Conservation (phyloP, 768 basidiomycete genomes). For the Tricholoma hemisulphureum region DNA sequence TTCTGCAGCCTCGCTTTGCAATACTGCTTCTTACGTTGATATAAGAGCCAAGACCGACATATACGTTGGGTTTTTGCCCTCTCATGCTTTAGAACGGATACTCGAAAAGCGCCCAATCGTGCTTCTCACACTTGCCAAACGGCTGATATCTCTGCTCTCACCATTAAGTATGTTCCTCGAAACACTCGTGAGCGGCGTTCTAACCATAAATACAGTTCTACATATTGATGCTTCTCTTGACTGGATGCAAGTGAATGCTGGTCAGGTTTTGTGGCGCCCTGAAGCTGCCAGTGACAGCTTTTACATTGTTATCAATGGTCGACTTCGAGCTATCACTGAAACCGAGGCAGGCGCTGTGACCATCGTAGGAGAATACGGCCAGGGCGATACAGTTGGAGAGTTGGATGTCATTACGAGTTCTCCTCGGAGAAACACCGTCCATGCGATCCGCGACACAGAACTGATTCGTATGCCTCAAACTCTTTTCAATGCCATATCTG, state of each 20-base stretch:
- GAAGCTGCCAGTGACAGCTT: conserved; percentile 92
- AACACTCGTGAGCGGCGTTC: neutral
- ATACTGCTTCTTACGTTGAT: conserved; percentile 92
- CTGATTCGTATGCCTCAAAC: conserved; percentile 96
- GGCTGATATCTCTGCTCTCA: conserved; percentile 92
- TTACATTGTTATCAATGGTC: conserved; percentile 97
- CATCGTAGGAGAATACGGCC: conserved; percentile 92
- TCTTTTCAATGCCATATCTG: conserved; percentile 95
- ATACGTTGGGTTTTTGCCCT: conserved; percentile 95
- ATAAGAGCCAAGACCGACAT: conserved; percentile 96
- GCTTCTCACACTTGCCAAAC: conserved; percentile 89
- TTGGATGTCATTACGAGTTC: conserved; percentile 95
- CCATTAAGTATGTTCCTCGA: conserved; percentile 69
- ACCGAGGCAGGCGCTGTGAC: conserved; percentile 71
- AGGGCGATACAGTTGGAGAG: conserved; percentile 96
- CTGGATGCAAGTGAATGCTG: conserved; percentile 97
- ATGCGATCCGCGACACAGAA: conserved; percentile 98
- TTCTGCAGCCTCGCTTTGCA: conserved; percentile 78
- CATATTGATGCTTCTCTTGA: conserved; percentile 97
- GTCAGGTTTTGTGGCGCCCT: conserved; percentile 92
- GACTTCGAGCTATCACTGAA: conserved; percentile 86
- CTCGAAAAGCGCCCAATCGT: conserved; percentile 96
- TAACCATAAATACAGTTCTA: conserved; percentile 53
- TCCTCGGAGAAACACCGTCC: conserved; percentile 83
- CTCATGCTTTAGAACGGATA: conserved; percentile 82